A percentile compares a stretch with the other conserved stretches of the same genome.
These are phyloP conservation scores for Asterochloris erici DNA, from an alignment of 139 green algal genomes.

Conservation along the genomic window DNA sequence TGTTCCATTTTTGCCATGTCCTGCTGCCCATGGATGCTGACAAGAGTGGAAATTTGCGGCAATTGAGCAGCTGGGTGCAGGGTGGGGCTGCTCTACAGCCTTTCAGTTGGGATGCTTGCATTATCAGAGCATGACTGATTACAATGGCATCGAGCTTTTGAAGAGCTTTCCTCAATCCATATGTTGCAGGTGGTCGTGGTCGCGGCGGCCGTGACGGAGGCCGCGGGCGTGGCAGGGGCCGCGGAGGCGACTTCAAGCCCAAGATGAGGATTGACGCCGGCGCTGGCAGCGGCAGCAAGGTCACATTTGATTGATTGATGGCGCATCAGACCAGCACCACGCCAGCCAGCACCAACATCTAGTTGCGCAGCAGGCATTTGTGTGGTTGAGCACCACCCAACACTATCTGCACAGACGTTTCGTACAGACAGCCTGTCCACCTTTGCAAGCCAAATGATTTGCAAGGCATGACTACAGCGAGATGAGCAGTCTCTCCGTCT, in stretches of 20 bases:
- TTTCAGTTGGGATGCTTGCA: no score
- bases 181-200: conserved; percentile 16
- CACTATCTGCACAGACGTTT: no score
- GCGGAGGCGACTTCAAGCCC: conserved; percentile 29
- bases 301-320: conserved; percentile 48
- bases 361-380: no score
- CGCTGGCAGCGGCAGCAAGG: conserved; percentile 47
- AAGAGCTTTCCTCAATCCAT: no score
- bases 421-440: not conserved
- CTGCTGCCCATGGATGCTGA: no score
- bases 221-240: conserved; percentile 30
- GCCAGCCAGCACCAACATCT: no score
- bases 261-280: conserved; percentile 41
- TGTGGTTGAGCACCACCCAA: no score
- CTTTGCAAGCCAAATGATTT: not conserved
- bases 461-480: not conserved
- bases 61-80: no score
- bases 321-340: not conserved
- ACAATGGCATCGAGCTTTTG: no score
- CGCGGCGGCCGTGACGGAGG: conserved; percentile 33
- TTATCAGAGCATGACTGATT: no score
- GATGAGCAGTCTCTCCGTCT: not conserved
- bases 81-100: no score
- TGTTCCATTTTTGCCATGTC: not conserved
- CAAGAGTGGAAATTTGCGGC: no score